Conservation (phyloP, 345 rosid genomes). For the Sisymbrium irio region DNA sequence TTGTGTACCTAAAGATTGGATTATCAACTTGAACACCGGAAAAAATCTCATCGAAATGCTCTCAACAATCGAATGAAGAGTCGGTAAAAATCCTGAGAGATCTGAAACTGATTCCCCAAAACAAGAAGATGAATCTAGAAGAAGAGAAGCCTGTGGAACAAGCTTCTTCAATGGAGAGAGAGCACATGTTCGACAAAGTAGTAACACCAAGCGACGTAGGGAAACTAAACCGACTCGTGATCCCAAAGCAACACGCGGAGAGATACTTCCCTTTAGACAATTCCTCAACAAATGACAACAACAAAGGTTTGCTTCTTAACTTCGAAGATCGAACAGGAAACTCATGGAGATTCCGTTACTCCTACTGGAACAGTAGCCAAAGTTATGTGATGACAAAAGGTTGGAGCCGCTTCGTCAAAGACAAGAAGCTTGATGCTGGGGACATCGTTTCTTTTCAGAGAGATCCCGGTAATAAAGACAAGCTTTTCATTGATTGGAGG, state of each 20-base stretch:
- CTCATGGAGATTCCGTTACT: conserved; percentile 84
- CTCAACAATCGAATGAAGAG: background rate
- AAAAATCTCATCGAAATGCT: background rate
- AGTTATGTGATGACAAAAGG: conserved; percentile 98
- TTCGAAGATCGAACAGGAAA: conserved; percentile 80
- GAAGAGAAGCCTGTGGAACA: conserved; percentile 29
- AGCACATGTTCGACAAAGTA: conserved; percentile 80
- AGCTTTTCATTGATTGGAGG: conserved; percentile 81
- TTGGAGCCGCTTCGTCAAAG: conserved; percentile 98
- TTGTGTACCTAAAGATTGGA: background rate
- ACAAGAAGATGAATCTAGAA: conserved; percentile 47
- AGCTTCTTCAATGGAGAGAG: conserved; percentile 36
- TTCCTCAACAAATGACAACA: conserved; percentile 36
- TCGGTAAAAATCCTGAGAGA: background rate
- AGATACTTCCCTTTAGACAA: conserved; percentile 63
- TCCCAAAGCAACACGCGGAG: conserved; percentile 87
- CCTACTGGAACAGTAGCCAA: conserved; percentile 96
- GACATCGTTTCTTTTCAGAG: conserved; percentile 84
- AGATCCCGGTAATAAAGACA: conserved; percentile 57
- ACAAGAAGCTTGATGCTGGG: conserved; percentile 90
- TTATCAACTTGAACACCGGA: background rate
- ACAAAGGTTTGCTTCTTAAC: conserved; percentile 80
- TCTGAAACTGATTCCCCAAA: background rate
- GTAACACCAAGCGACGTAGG: conserved; percentile 91
- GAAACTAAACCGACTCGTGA: conserved; percentile 73